phyloP scores from a whole-genome alignment of 257 asterid species.

The Solanum rostratum region DNA sequence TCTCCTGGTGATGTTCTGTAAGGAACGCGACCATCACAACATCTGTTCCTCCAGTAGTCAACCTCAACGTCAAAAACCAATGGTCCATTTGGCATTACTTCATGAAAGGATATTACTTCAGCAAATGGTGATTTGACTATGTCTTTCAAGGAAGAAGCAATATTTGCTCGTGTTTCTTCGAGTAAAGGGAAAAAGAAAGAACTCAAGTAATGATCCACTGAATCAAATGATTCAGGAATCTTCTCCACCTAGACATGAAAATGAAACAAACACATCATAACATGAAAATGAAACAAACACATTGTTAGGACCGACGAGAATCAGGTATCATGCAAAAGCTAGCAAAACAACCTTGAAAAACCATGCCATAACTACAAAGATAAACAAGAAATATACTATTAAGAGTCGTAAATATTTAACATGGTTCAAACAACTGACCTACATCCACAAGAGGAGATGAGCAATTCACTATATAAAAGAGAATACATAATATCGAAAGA shows the following conservation, averaged over 20 bases:
- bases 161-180: conserved; percentile 44
- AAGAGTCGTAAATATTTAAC: no score
- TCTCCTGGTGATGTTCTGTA: conserved; percentile 42
- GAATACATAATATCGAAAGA: no score
- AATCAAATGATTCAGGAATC: conserved; percentile 30
- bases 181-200: conserved; percentile 35
- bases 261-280: not conserved
- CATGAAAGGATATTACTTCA: conserved; percentile 13
- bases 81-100: not conserved
- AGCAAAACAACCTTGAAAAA: no score
- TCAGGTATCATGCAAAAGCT: no score
- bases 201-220: conserved; percentile 21
- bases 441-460: no score
- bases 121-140: conserved; percentile 36
- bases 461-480: no score
- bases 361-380: no score
- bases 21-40: conserved; percentile 19
- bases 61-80: not conserved
- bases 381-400: no score
- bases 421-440: no score
- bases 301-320: no score
- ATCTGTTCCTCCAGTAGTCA: conserved; percentile 28
- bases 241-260: conserved; percentile 22
- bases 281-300: not conserved
- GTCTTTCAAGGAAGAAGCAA: conserved; percentile 31